These are phyloP conservation scores for Cyclocybe aegerita DNA, from an alignment of 768 basidiomycete genomes.

Conservation along the genomic window DNA sequence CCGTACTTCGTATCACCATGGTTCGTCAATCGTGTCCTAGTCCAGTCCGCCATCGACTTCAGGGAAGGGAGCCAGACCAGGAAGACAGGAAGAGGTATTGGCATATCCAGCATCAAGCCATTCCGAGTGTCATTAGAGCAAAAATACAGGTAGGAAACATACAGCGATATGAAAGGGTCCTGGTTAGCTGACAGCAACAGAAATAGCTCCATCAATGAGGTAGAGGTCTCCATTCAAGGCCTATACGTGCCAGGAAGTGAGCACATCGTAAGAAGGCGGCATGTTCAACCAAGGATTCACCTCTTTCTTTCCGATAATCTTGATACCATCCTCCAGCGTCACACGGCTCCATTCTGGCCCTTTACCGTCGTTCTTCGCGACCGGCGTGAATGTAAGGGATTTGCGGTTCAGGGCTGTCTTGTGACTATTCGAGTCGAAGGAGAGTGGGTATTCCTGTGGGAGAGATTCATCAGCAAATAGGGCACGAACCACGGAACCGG, in stretches of 20 bases:
- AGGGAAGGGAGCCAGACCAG: too few species aligned
- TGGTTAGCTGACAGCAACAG: constrained; percentile 3
- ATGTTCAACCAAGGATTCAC: constrained; percentile 30
- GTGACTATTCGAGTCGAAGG: constrained; percentile 43
- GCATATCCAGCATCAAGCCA: too few species aligned
- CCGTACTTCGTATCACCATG: neutral
- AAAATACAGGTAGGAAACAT: too few species aligned
- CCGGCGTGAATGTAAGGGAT: constrained; percentile 52
- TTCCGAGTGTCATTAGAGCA: too few species aligned
- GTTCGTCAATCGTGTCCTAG: too few species aligned
- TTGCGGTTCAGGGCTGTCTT: constrained; percentile 60
- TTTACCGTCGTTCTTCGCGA: constrained; percentile 30
- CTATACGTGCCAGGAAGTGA: constrained; percentile 24
- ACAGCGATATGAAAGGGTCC: too few species aligned
- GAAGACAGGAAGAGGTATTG: too few species aligned
- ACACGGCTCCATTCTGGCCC: constrained; percentile 59
- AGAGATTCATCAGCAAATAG: neutral
- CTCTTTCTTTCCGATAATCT: constrained; percentile 60
- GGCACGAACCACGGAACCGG: neutral
- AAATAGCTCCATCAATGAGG: constrained; percentile 54
- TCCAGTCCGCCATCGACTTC: too few species aligned
- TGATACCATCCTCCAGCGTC: constrained; percentile 52
- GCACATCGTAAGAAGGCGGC: neutral
- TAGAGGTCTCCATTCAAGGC: constrained; percentile 58
- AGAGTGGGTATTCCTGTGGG: constrained; percentile 45